Conservation (phyloP, 2,329 filamentous ascomycete genomes). For the Colletotrichum sublineola region DNA sequence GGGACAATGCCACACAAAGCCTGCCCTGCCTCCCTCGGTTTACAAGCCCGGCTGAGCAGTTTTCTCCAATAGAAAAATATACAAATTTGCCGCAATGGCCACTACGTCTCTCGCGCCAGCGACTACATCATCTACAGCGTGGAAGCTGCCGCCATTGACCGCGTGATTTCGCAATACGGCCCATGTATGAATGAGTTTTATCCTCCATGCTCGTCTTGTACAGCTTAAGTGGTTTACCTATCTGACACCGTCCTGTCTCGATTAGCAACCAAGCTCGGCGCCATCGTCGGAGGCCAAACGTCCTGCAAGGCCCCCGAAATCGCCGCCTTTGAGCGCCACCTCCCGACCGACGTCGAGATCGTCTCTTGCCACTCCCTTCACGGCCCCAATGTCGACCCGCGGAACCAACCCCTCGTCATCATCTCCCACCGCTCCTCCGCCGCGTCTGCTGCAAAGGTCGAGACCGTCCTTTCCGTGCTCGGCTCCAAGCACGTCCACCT, state of each 20-base stretch:
- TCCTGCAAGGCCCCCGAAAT: constrained; percentile 99
- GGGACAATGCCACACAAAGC: constrained; percentile 45
- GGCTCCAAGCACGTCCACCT: constrained; percentile 89
- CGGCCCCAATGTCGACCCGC: constrained; percentile 89
- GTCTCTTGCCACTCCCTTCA: constrained; percentile 97
- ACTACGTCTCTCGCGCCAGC: constrained; percentile 94
- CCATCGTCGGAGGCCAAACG: constrained; percentile 96
- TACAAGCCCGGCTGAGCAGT: constrained; percentile 37
- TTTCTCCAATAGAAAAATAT: constrained; percentile 72
- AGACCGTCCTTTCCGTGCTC: constrained; percentile 85
- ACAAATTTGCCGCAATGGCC: constrained; percentile 92
- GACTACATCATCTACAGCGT: constrained; percentile 99
- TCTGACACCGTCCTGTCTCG: constrained; percentile 28
- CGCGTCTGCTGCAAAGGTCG: constrained; percentile 81
- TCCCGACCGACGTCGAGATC: constrained; percentile 91
- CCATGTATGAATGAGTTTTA: constrained; percentile 77
- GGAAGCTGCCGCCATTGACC: constrained; percentile 90
- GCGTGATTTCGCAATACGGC: constrained; percentile 88
- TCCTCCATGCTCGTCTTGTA: constrained; percentile 35
- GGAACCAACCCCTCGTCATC: constrained; percentile 90
- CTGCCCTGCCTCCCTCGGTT: constrained; percentile 25
- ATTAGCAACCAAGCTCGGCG: constrained; percentile 90
- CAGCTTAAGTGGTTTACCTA: not conserved
- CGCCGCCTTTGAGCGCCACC: constrained; percentile 88
- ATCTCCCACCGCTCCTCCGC: constrained; percentile 93